These are phyloP conservation scores for Leucogyrophana mollusca DNA, from an alignment of 768 basidiomycete species.

Conservation along the genomic window DNA sequence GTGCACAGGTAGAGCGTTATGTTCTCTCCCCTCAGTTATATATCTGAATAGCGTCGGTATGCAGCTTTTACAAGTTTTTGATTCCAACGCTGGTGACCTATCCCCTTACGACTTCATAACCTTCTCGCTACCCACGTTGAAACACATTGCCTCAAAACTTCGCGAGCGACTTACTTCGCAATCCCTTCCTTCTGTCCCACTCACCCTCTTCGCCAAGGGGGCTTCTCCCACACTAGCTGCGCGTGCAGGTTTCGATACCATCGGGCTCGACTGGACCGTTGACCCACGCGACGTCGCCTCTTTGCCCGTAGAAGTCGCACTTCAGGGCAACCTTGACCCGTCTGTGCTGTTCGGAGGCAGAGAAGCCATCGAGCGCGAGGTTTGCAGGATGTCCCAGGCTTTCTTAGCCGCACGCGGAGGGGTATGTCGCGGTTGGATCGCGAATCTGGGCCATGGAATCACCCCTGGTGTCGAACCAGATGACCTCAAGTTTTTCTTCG, in stretches of 20 bases:
- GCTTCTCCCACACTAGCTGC: constrained; percentile 76
- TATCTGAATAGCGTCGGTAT: not conserved
- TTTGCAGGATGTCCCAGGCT: constrained; percentile 77
- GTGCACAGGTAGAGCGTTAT: constrained; percentile 78
- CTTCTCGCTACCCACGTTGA: constrained; percentile 82
- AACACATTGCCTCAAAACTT: constrained; percentile 71
- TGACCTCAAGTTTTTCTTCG: constrained; percentile 86
- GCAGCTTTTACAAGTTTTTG: constrained; percentile 94
- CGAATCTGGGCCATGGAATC: constrained; percentile 96
- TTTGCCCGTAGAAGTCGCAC: constrained; percentile 51
- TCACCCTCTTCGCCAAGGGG: constrained; percentile 95
- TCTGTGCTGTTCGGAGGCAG: constrained; percentile 80
- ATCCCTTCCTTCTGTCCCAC: constrained; percentile 60
- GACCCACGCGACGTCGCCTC: constrained; percentile 70
- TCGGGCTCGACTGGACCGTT: constrained; percentile 91
- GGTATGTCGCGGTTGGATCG: constrained; percentile 79
- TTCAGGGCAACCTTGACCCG: constrained; percentile 96
- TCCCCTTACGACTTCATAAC: constrained; percentile 81
- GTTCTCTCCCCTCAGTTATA: not conserved
- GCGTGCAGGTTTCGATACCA: constrained; percentile 75
- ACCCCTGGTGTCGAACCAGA: constrained; percentile 95
- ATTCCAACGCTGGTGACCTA: constrained; percentile 94
- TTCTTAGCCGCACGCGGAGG: constrained; percentile 59
- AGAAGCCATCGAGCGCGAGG: constrained; percentile 82
- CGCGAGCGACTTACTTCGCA: constrained; percentile 53